Conservation (phyloP, 192 early-diverging fungal species). For the Martensiomyces pterosporus region DNA sequence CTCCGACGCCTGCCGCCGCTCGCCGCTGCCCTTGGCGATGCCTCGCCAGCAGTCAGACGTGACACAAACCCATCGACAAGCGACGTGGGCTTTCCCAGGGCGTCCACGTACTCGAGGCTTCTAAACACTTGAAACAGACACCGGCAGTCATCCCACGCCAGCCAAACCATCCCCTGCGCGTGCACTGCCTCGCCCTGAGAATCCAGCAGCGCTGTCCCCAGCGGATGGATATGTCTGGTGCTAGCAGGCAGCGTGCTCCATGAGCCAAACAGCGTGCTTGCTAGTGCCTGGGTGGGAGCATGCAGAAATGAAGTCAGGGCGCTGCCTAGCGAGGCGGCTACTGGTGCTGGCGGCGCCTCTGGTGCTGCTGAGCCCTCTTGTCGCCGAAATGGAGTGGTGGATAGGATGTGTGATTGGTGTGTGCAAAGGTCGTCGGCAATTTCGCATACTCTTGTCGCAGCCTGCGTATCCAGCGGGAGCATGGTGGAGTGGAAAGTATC, state of each 20-base stretch:
- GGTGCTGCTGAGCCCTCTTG: background rate
- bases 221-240: slow-evolving; percentile 8
- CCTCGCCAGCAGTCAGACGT: slow-evolving; percentile 31
- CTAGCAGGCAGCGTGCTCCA: background rate
- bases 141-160: slow-evolving; percentile 46
- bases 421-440: slow-evolving; percentile 27
- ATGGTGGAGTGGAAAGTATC: no score
- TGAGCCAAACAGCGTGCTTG: slow-evolving; percentile 19
- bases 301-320: slow-evolving; percentile 28
- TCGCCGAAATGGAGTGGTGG: slow-evolving; percentile 14
- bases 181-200: background rate
- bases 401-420: slow-evolving; percentile 23
- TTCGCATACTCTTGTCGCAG: slow-evolving; percentile 33
- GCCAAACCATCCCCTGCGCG: slow-evolving; percentile 31
- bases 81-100: slow-evolving; percentile 30
- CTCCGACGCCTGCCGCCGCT: no score
- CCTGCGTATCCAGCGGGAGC: slow-evolving; percentile 14
- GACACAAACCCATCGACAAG: slow-evolving; percentile 40
- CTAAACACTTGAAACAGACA: slow-evolving; percentile 29
- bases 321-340: slow-evolving; percentile 23
- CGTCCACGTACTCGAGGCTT: slow-evolving; percentile 39
- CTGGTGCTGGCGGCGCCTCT: no score
- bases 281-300: slow-evolving; percentile 23
- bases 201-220: slow-evolving; percentile 15
- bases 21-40: slow-evolving; percentile 1